phyloP scores from a whole-genome alignment of 768 basidiomycete genomes.

The Amanita phalloides region DNA sequence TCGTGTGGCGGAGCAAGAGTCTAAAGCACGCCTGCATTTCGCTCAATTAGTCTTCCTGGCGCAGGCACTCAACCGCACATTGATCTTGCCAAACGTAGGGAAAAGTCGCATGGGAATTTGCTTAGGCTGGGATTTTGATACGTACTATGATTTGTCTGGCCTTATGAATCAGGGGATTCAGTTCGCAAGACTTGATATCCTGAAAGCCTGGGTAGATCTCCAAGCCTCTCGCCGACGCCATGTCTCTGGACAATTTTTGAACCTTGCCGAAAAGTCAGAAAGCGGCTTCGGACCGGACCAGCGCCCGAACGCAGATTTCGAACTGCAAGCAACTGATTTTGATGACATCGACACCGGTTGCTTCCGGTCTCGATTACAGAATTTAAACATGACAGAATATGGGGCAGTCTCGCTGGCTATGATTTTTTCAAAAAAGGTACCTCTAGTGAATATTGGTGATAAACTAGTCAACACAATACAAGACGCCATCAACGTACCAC shows the following conservation, averaged over 20 bases:
- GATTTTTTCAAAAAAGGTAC: background rate
- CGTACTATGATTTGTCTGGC: conserved; percentile 34
- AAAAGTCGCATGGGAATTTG: conserved; percentile 44
- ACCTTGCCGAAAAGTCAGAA: background rate
- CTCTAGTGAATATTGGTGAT: background rate
- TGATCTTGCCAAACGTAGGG: conserved; percentile 53
- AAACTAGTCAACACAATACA: background rate
- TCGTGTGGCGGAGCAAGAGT: conserved; percentile 46
- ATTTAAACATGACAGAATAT: background rate
- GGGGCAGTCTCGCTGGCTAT: background rate
- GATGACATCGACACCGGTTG: background rate
- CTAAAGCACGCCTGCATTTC: conserved; percentile 47
- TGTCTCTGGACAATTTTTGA: background rate
- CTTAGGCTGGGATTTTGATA: conserved; percentile 33
- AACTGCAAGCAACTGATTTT: background rate
- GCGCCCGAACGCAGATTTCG: background rate
- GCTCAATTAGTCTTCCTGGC: conserved; percentile 41
- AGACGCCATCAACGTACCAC: background rate
- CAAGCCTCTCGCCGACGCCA: conserved; percentile 9
- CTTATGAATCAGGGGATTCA: conserved; percentile 4
- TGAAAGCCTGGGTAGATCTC: conserved; percentile 9
- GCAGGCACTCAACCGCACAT: conserved; percentile 35
- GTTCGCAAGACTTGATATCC: background rate
- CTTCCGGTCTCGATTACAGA: conserved; percentile 1
- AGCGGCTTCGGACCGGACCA: background rate